Conservation (phyloP, 2,329 filamentous ascomycete genomes). For the Xylariales sp. region DNA sequence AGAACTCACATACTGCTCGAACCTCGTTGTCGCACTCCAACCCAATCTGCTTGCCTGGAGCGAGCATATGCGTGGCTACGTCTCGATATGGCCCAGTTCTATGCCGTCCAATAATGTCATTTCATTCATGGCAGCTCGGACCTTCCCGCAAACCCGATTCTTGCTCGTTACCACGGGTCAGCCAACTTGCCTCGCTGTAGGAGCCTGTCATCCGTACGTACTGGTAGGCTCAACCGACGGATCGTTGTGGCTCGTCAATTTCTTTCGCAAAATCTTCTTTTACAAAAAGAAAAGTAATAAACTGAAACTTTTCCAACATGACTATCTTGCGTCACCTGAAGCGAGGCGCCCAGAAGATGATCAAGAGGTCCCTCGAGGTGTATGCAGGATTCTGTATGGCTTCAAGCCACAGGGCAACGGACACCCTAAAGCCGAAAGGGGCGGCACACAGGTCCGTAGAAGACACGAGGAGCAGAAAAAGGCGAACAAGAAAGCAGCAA, state of each 20-base stretch:
- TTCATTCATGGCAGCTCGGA: slow-evolving; percentile 47
- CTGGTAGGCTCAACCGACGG: slow-evolving; percentile 51
- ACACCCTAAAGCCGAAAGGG: slow-evolving; percentile 35
- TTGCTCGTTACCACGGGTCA: slow-evolving; percentile 47
- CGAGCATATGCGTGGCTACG: slow-evolving; percentile 52
- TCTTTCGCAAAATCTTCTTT: slow-evolving; percentile 38
- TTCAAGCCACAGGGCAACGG: slow-evolving; percentile 46
- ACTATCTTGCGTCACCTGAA: slow-evolving; percentile 36
- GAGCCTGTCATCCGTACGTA: slow-evolving; percentile 47
- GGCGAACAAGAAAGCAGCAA: slow-evolving; percentile 17
- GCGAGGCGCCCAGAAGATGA: slow-evolving; percentile 15
- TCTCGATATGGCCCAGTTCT: slow-evolving; percentile 46
- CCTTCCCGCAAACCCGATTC: slow-evolving; percentile 48
- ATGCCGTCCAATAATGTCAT: slow-evolving; percentile 49
- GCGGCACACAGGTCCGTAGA: slow-evolving; percentile 33
- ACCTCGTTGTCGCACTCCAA: slow-evolving; percentile 46
- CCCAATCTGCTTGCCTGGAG: slow-evolving; percentile 50
- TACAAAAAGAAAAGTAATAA: slow-evolving; percentile 36
- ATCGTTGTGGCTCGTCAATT: slow-evolving; percentile 45
- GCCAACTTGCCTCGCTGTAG: slow-evolving; percentile 45
- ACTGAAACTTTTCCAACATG: slow-evolving; percentile 48
- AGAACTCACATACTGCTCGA: slow-evolving; percentile 50
- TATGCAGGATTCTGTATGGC: slow-evolving; percentile 46
- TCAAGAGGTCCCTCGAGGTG: slow-evolving; percentile 34
- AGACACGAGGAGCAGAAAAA: slow-evolving; percentile 18